Evolutionary conservation across 2,329 filamentous ascomycete species (phyloP).

Genomic region (Cytospora mali): DNA sequence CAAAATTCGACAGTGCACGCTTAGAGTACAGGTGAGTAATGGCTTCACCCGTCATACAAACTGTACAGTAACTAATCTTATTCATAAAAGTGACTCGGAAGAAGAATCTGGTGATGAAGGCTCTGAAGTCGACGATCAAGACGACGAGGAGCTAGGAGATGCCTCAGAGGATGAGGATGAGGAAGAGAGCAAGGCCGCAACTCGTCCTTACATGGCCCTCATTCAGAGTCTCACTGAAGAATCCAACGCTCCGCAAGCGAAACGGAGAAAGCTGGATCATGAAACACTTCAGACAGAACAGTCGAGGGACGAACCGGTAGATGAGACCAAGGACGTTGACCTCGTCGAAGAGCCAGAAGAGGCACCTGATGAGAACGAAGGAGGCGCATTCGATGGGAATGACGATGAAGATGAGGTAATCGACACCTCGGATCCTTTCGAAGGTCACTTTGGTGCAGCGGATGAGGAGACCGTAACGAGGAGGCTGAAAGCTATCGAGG

Average conservation of each 20-base stretch:
- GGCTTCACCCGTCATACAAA: neutral
- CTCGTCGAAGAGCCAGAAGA: slow-evolving; percentile 50
- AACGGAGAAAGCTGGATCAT: slow-evolving; percentile 60
- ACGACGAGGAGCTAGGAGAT: slow-evolving; percentile 49
- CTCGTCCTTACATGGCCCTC: slow-evolving; percentile 59
- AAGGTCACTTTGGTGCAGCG: slow-evolving; percentile 73
- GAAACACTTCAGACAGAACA: slow-evolving; percentile 31
- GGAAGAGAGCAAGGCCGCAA: slow-evolving; percentile 38
- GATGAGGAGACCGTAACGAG: slow-evolving; percentile 62
- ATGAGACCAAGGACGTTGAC: slow-evolving; percentile 41
- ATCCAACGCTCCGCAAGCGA: slow-evolving; percentile 47
- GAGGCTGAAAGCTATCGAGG: slow-evolving; percentile 54
- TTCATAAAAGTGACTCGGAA: slow-evolving; percentile 33
- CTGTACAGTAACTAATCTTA: slow-evolving; percentile 29
- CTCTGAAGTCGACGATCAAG: slow-evolving; percentile 48
- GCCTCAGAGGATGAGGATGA: slow-evolving; percentile 49
- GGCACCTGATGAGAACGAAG: slow-evolving; percentile 42
- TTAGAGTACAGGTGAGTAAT: slow-evolving; percentile 34
- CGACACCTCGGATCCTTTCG: slow-evolving; percentile 69
- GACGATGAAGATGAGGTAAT: slow-evolving; percentile 49
- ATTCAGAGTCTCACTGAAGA: slow-evolving; percentile 59
- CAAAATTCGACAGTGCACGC: slow-evolving; percentile 50
- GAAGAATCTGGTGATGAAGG: slow-evolving; percentile 43
- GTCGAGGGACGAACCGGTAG: slow-evolving; percentile 27
- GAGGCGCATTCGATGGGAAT: slow-evolving; percentile 42